Base-by-base conservation (phyloP, 805 yeast genomes). In the Hanseniaspora lindneri region DNA sequence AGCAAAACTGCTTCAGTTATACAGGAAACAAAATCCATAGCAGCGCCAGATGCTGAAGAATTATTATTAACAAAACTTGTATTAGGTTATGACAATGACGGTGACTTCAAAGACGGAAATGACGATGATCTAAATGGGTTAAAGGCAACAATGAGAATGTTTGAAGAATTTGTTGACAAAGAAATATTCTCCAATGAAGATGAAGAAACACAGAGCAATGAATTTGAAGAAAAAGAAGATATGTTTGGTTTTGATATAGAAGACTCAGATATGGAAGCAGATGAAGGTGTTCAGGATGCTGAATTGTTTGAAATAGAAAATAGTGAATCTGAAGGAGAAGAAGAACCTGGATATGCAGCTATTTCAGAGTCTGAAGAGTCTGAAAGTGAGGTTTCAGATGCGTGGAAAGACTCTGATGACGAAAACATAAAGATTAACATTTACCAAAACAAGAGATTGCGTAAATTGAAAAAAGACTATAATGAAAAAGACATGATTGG, bases 341-440 rank as follows among this genome's bases (percentile, higher is more conserved):
- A 58, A n/a, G 36, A 49, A 19, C 27, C 8, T n/a, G 36, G 42
- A 19, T 29, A 8, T 13, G n/a, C 21, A 8, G 25, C 24, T n/a
- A n/a, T n/a, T n/a, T n/a, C n/a, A n/a, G n/a, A n/a, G n/a, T n/a
- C n/a, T n/a, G n/a, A n/a, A n/a, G n/a, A n/a, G n/a, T n/a, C n/a
- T 17, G 47, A 41, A 29, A 36, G 39, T 13, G 51, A 49, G 23
- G 27, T 30, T 10, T 43, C 44, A 10, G 70, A 70, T 48, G 86
- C 80, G 2, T 92, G 98, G 98, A 63, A 63, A 14, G 98, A 92
- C 65, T 80, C 94, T 51, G 97, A 88, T 58, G 98, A 92, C 62
- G 97, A 88, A 53, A 70, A 70, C 39, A 55, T 83, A 23, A 66
- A 67, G 19, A 71, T 89, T 6, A 75, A 92, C 1, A 64, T 92